Base-by-base conservation (phyloP, 306 rosid genomes). In the Hylodesmum podocarpum region DNA sequence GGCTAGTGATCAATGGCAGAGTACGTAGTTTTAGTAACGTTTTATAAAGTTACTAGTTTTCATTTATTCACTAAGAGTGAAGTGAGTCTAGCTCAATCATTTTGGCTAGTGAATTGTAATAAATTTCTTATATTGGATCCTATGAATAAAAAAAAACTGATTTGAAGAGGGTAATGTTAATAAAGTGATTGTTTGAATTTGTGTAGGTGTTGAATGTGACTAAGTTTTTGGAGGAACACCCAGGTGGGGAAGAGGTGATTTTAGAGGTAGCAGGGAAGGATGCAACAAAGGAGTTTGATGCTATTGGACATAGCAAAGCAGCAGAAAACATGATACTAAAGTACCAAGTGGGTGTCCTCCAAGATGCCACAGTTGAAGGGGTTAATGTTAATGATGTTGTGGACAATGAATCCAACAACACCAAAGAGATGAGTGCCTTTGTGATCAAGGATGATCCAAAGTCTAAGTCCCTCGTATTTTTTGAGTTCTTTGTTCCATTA, bases 201-300 rank as follows among this genome's bases (percentile, higher is more conserved):
- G 69, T 71, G n/a, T 19, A 89, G 91, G 93, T 89, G 62, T 33
- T 87, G 91, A 61, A 87, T 2, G 85, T 89, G 37, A 89, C 88
- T 0, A 89, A 83, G 82, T 86, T 89, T 24, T 69, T 81, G 87
- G 87, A 62, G 77, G 87, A 84, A 65, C 93, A 85, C 78, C 93
- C 91, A 0, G 93, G 91, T 65, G 93, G 93, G 66, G 91, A 85
- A 44, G 93, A 89, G 41, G 89, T 85, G 67, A 13, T 87, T 53
- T 0, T 73, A 24, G 91, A 87, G 51, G 73, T 78, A 1, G 91
- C 87, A 1, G 93, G 89, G 18, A 89, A 81, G 63, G 89, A 89
- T 61, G 91, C 91, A 2, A 87, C 86, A 8, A 87, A 85, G 74
- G 89, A 85, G 49, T 87, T 87, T 41, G 86, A 85, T 28, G 77